Evolutionary conservation across 169 alveolate genomes (phyloP), one percentile per base, ranked within the genome.

Genomic region (Plasmodium adleri): DNA sequence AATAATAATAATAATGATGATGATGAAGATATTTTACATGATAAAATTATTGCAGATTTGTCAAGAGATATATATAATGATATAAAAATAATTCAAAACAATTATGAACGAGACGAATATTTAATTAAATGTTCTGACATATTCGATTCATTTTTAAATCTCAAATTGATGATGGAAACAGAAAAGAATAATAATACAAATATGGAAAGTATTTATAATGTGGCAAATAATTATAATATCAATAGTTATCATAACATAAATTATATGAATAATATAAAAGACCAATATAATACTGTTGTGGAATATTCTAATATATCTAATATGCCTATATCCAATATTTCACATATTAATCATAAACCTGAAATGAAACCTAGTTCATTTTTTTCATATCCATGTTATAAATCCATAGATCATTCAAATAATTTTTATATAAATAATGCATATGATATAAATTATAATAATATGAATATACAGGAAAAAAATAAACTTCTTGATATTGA

Each of bases 41-140:
- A 78, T 64, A 66, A 78, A 78, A 66, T 64, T 49, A 78, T 78
- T 50, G 89, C 89, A 12, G 89, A 78, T 24, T 26, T 78, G 62
- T 78, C 89, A 50, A 78, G 71, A 64, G 71, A 78, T 58, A 78
- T 78, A 49, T 78, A 78, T 71, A 78, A 78, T 70, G 89, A 78
- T 39, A 67, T 64, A 32, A 52, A 56, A 64, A 78, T 78, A 66
- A 66, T 78, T 32, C 64, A 78, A 66, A 66, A 45, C 8, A 78
- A 66, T 47, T 78, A 78, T 58, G 78, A 78, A 78, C 64, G 89
- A 71, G 76, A 78, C 24, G 70, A 78, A 59, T 78, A 78, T 59
- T 66, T 78, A 56, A 78, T 78, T 15, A 78, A 54, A 64, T 52
- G 52, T 66, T 63, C 89, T 10, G 89, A 78, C 60, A 66, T 78